Percentiles rank a stretch among this genome's conserved stretches.
Conservation (phyloP, 2,329 filamentous ascomycete genomes). For the Curvularia eragrostidis region DNA sequence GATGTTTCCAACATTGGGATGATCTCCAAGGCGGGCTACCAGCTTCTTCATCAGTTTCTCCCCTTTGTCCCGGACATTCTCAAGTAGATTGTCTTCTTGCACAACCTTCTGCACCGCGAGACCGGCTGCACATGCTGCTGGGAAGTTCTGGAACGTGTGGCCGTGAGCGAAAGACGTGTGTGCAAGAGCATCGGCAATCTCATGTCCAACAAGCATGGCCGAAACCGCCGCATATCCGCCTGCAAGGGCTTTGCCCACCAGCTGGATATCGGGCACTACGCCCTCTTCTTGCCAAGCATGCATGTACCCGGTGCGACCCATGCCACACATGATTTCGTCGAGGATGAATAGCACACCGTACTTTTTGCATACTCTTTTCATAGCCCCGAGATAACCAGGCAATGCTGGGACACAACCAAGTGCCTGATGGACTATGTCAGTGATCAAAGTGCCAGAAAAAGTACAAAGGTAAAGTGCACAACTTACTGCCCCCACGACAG, state of each 20-base stretch:
- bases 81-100: conserved; percentile 62
- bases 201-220: conserved; percentile 62
- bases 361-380: conserved; percentile 71
- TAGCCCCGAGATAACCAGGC: conserved; percentile 71
- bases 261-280: conserved; percentile 68
- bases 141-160: conserved; percentile 69
- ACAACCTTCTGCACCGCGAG: conserved; percentile 69
- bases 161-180: conserved; percentile 63
- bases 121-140: conserved; percentile 65
- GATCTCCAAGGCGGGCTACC: conserved; percentile 50
- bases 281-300: conserved; percentile 69
- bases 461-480: not conserved
- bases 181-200: conserved; percentile 59
- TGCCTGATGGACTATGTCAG: conserved; percentile 51
- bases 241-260: conserved; percentile 70
- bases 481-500: conserved; percentile 72
- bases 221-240: conserved; percentile 69
- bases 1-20: conserved; percentile 65
- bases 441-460: not conserved
- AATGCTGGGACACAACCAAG: conserved; percentile 73
- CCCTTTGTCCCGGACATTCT: conserved; percentile 65
- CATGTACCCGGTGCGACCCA: conserved; percentile 64
- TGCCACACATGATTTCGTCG: conserved; percentile 79
- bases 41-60: conserved; percentile 55
- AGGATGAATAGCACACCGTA: conserved; percentile 78